A percentile compares a stretch with the other conserved stretches of the same genome.
phyloP scores from a whole-genome alignment of 257 asterid genomes.

The Osmanthus fragrans region DNA sequence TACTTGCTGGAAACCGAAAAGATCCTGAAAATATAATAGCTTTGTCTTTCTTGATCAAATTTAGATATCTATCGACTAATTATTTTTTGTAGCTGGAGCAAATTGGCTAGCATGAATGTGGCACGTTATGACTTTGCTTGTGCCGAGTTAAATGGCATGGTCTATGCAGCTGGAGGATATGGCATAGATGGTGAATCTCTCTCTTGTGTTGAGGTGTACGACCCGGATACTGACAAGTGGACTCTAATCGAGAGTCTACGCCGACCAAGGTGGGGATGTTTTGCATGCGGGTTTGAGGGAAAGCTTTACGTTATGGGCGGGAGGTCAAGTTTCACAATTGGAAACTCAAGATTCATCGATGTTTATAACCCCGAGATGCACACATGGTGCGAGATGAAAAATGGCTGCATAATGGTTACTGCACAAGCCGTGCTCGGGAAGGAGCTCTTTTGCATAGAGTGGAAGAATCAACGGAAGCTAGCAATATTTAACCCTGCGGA shows the following conservation, averaged over 20 bases:
- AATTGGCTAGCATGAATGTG: constrained; percentile 64
- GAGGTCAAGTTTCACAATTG: constrained; percentile 78
- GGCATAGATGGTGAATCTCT: constrained; percentile 60
- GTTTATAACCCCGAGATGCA: constrained; percentile 53
- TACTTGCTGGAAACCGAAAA: too few relatives aligned
- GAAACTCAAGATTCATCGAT: constrained; percentile 69
- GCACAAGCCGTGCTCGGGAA: constrained; percentile 72
- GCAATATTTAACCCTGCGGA: constrained; percentile 52
- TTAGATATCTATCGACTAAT: neutral
- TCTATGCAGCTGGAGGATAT: constrained; percentile 74
- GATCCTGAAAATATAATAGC: neutral
- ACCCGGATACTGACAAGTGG: constrained; percentile 62
- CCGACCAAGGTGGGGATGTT: constrained; percentile 88
- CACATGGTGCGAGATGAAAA: constrained; percentile 68
- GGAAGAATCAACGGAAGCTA: constrained; percentile 78
- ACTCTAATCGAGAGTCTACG: constrained; percentile 54
- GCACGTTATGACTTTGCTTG: constrained; percentile 85
- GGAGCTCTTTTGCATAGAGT: constrained; percentile 73
- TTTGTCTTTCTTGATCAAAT: neutral
- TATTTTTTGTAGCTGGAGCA: constrained; percentile 67
- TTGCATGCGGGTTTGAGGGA: constrained; percentile 67
- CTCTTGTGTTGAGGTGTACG: constrained; percentile 73
- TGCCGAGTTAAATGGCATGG: constrained; percentile 72
- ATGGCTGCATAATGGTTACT: constrained; percentile 85
- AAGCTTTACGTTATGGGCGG: constrained; percentile 87